Conservation (phyloP, 345 rosid species). For the Aegle marmelos region DNA sequence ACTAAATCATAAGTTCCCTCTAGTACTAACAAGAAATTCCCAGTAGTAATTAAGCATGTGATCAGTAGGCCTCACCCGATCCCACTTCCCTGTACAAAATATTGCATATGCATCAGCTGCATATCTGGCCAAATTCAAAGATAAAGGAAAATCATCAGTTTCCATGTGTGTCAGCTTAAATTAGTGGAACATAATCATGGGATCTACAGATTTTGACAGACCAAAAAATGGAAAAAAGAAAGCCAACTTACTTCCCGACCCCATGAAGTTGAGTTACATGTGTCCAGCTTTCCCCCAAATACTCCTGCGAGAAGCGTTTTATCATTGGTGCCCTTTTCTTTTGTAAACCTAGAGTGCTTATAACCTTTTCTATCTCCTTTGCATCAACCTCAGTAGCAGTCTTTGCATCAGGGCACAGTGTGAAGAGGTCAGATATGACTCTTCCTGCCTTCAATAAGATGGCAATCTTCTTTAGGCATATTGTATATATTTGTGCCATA, state of each 20-base stretch:
- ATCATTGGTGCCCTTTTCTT: slow-evolving; percentile 61
- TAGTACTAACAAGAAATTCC: slow-evolving; percentile 41
- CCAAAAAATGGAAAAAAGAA: neutral
- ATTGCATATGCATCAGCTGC: slow-evolving; percentile 91
- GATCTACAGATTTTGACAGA: neutral
- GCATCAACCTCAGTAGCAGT: slow-evolving; percentile 43
- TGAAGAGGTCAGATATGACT: slow-evolving; percentile 46
- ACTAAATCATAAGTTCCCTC: neutral
- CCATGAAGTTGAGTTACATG: slow-evolving; percentile 78
- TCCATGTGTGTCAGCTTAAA: neutral
- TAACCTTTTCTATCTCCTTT: slow-evolving; percentile 43
- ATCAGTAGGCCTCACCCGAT: slow-evolving; percentile 59
- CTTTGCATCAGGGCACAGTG: slow-evolving; percentile 64
- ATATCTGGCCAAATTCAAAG: slow-evolving; percentile 41
- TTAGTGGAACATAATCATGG: neutral
- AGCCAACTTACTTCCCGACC: slow-evolving; percentile 58
- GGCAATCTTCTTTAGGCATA: neutral
- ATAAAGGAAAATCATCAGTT: neutral
- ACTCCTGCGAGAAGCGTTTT: slow-evolving; percentile 54
- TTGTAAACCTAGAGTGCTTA: slow-evolving; percentile 52
- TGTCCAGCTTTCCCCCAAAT: slow-evolving; percentile 67
- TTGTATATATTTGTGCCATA: neutral
- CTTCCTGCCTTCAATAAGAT: slow-evolving; percentile 38
- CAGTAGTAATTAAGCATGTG: slow-evolving; percentile 72
- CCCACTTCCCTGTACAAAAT: slow-evolving; percentile 83